Conservation (phyloP, 2,329 filamentous ascomycete genomes). For the Fusarium scirpi region DNA sequence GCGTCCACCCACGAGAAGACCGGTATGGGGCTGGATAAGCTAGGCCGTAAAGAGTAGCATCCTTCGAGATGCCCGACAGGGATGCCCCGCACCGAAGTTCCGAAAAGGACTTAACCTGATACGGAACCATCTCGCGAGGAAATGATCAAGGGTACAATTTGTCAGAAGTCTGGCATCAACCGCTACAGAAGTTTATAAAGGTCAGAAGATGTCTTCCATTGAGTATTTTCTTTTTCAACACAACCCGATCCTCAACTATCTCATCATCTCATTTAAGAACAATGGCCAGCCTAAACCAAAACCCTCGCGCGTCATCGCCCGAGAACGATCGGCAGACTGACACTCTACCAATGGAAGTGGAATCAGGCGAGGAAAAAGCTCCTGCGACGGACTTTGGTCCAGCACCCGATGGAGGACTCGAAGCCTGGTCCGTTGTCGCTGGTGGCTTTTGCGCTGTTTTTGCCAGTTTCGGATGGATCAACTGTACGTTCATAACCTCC, state of each 20-base stretch:
- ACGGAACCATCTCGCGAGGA: slow-evolving; percentile 18
- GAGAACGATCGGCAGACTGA: neutral
- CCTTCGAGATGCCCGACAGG: neutral
- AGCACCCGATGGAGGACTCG: slow-evolving; percentile 5
- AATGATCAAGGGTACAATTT: slow-evolving; percentile 8
- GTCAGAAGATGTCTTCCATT: too few relatives aligned
- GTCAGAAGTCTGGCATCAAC: neutral
- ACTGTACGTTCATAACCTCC: neutral
- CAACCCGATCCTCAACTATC: too few relatives aligned
- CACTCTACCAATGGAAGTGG: neutral
- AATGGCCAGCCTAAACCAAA: neutral
- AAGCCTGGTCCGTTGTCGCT: slow-evolving; percentile 10
- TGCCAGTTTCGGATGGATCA: slow-evolving; percentile 25
- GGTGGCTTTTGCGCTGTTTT: slow-evolving; percentile 12
- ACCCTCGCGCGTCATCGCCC: neutral
- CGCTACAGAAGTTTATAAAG: neutral
- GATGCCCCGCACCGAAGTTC: fast-evolving
- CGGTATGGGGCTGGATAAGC: fast-evolving
- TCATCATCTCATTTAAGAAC: too few relatives aligned
- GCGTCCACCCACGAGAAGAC: neutral
- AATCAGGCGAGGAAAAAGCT: neutral
- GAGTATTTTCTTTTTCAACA: too few relatives aligned
- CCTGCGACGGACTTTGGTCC: neutral
- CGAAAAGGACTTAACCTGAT: neutral
- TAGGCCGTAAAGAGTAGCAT: neutral